Evolutionary conservation across 1,284 basidiomycete genomes (phyloP).

Genomic region (Leccinum pachyderme): DNA sequence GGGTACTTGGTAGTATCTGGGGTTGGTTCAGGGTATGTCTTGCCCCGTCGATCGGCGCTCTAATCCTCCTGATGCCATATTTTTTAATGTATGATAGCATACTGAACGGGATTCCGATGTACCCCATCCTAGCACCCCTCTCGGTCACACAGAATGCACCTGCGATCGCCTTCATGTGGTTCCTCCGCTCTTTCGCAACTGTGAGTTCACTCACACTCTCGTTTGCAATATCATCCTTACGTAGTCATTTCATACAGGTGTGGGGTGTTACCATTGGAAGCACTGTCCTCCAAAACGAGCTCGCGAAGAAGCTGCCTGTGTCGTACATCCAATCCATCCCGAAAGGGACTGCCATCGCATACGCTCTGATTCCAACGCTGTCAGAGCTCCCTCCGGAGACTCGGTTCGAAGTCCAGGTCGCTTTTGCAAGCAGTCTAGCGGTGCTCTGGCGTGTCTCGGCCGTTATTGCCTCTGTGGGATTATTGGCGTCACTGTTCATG

Average conservation of each 20-base stretch:
- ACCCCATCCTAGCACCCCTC: conserved; percentile 35
- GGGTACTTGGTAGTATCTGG: conserved; percentile 13
- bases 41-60: not conserved
- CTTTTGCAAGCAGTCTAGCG: conserved; percentile 12
- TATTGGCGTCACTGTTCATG: conserved; percentile 17
- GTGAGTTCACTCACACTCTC: conserved; percentile 2
- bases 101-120: conserved; percentile 16
- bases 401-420: conserved; percentile 5
- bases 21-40: not conserved
- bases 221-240: too few relatives aligned
- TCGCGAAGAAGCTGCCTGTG: conserved; percentile 5
- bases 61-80: not conserved
- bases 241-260: conserved; percentile 6
- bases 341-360: conserved; percentile 3
- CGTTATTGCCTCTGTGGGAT: conserved; percentile 5
- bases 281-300: conserved; percentile 21
- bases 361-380: conserved; percentile 15
- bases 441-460: conserved; percentile 13
- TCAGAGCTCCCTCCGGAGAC: conserved; percentile 1
- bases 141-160: conserved; percentile 23
- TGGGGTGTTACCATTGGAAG: conserved; percentile 23
- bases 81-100: not conserved
- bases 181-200: conserved; percentile 26
- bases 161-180: conserved; percentile 28
- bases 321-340: not conserved